A percentile compares a stretch with the other conserved stretches of the same genome.
These are phyloP conservation scores for Didymellaceae sp. DNA, from an alignment of 2,329 filamentous ascomycete species.

Conservation along the genomic window DNA sequence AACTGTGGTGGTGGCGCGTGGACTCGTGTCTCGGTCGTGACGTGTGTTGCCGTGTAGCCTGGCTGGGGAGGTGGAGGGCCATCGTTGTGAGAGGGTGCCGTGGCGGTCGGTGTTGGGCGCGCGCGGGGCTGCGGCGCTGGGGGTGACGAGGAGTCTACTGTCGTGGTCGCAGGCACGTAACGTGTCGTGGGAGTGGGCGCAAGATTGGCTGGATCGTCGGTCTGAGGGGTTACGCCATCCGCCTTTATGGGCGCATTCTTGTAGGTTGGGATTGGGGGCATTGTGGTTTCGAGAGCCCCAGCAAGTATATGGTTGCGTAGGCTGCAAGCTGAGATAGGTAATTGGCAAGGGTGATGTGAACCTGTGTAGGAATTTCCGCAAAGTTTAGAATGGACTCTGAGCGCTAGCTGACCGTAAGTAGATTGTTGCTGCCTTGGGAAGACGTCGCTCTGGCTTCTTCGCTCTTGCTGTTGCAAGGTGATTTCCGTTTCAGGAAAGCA, in stretches of 20 bases:
- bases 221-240: constrained; percentile 47
- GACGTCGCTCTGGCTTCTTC: constrained; percentile 27
- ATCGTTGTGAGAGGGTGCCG: constrained; percentile 21
- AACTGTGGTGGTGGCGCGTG: constrained; percentile 48
- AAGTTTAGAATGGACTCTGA: background rate
- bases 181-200: constrained; percentile 46
- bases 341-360: background rate
- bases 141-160: constrained; percentile 32
- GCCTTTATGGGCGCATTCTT: constrained; percentile 56
- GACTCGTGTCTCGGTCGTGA: constrained; percentile 41
- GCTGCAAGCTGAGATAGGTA: too few relatives aligned
- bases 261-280: constrained; percentile 57
- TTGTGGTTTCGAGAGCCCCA: constrained; percentile 27
- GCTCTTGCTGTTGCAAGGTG: constrained; percentile 14
- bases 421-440: constrained; percentile 33
- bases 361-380: background rate
- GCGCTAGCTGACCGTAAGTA: background rate
- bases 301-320: too few relatives aligned
- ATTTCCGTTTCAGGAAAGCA: constrained; percentile 27
- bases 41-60: constrained; percentile 38
- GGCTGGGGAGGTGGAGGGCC: constrained; percentile 46
- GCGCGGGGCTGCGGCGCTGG: constrained; percentile 52
- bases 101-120: constrained; percentile 33
- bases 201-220: constrained; percentile 34
- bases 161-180: constrained; percentile 40